These are phyloP conservation scores for Tylopilus cervinicoccineus DNA, from an alignment of 768 basidiomycete species.

Conservation along the genomic window DNA sequence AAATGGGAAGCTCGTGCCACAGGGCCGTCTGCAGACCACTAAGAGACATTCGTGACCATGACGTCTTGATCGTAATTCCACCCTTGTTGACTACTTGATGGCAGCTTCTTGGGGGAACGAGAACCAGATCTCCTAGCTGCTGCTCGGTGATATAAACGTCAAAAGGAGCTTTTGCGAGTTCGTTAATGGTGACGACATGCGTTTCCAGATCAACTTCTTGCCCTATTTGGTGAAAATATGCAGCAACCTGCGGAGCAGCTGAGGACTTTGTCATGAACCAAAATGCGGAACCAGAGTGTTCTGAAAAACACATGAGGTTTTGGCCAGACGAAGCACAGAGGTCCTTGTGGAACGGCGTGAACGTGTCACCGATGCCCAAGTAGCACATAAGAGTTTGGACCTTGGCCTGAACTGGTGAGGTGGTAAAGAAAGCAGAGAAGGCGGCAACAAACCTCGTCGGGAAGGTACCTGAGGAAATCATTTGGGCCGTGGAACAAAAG, in stretches of 20 bases:
- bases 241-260: conserved; percentile 48
- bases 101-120: conserved; percentile 76
- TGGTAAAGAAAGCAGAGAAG: background rate
- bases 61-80: conserved; percentile 78
- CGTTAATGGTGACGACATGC: conserved; percentile 56
- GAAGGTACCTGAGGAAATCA: conserved; percentile 58
- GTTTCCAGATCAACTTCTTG: conserved; percentile 65
- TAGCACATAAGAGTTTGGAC: conserved; percentile 87
- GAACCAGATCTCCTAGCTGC: conserved; percentile 69
- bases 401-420: conserved; percentile 38
- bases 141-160: conserved; percentile 69
- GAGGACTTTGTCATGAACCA: conserved; percentile 83
- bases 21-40: conserved; percentile 55
- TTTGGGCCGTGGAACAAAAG: conserved; percentile 50
- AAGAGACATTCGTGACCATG: conserved; percentile 84
- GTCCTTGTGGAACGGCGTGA: conserved; percentile 83
- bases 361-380: conserved; percentile 76
- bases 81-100: conserved; percentile 84
- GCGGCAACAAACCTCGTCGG: conserved; percentile 41
- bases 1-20: conserved; percentile 73
- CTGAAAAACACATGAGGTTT: conserved; percentile 83
- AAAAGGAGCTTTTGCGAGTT: conserved; percentile 65
- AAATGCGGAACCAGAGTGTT: conserved; percentile 65
- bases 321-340: conserved; percentile 81
- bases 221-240: conserved; percentile 51